Conservation (phyloP, 2,329 filamentous ascomycete genomes). For the Sarocladiaceae sp. region DNA sequence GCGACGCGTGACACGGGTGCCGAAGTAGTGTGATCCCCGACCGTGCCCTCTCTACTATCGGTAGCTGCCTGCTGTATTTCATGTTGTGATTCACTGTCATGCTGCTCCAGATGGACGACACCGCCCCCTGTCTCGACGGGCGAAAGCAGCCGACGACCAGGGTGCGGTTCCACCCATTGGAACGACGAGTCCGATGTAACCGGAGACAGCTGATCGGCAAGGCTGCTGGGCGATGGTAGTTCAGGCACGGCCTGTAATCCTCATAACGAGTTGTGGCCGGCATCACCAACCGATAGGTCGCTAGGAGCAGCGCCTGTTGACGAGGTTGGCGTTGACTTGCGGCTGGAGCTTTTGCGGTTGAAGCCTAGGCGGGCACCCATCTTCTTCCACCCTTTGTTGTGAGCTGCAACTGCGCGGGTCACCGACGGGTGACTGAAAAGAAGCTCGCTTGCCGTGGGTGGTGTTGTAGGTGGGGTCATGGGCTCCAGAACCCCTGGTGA, state of each 20-base stretch:
- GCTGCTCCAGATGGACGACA: slow-evolving; percentile 6
- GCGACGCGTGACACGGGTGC: slow-evolving; percentile 1
- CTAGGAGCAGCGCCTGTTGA: slow-evolving; percentile 32
- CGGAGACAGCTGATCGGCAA: slow-evolving; percentile 6
- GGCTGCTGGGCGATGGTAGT: slow-evolving; percentile 28
- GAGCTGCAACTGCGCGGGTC: slow-evolving; percentile 47
- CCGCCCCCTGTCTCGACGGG: slow-evolving; percentile 7
- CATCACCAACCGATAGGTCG: slow-evolving; percentile 29
- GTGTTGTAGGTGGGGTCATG: slow-evolving; percentile 69
- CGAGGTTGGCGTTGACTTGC: slow-evolving; percentile 37
- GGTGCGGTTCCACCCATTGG: slow-evolving; percentile 40
- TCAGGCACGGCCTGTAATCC: slow-evolving; percentile 50
- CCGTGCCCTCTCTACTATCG: slow-evolving; percentile 11
- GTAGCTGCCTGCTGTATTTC: slow-evolving; percentile 8
- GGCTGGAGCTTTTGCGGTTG: slow-evolving; percentile 39
- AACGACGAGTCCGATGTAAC: not conserved
- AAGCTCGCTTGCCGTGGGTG: slow-evolving; percentile 53
- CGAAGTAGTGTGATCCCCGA: slow-evolving; percentile 9
- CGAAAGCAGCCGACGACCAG: slow-evolving; percentile 33
- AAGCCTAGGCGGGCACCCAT: slow-evolving; percentile 56
- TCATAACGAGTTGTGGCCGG: slow-evolving; percentile 42
- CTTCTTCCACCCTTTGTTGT: slow-evolving; percentile 58
- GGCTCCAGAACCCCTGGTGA: slow-evolving; percentile 52
- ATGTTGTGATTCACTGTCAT: slow-evolving; percentile 1
- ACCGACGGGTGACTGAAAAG: slow-evolving; percentile 43